Evolutionary conservation across 352 stramenopile species (phyloP), one percentile per base, ranked within the genome.

Genomic region (Globisporangium paddicum): DNA sequence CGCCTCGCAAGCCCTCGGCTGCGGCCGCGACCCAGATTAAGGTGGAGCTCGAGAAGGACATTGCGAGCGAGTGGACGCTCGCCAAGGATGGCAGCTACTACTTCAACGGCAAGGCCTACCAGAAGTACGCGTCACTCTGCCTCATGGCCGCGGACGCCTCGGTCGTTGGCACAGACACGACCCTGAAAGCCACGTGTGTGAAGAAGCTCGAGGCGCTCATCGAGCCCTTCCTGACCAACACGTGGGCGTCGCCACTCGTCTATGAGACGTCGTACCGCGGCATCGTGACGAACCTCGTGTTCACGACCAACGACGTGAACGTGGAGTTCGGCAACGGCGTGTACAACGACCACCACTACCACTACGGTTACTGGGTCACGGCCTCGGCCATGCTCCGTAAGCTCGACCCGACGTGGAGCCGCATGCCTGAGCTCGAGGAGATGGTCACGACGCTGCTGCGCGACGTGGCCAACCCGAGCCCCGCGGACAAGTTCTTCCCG

Each of bases 261-360:
- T 90, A 90, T 58, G 80, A 93, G 44, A 87, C 77, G 8, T 63
- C 73, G 37, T 89, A 93, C 66, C 57, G 71, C 18, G 83, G 83
- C 9, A 61, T 93, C 28, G 57, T 84, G 7, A 82, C 69, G 9
- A 70, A 58, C 6, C 58, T 67, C 11, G 72, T 73, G 25, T 84
- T 93, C 57, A 72, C 64, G 9, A 77, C 68, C 16, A 72, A 72
- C 4, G 63, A 78, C 18, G 45, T 77, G 30, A 78, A 84, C 51
- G 69, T 69, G n/a, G 79, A 93, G 44, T 93, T 90, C 49, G 83
- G 83, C 46, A 93, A 83, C 63, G 72, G 67, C 13, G 77, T 90
- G 16, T 93, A 93, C 70, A 93, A 93, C 60, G 83, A 93, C 58
- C 79, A 93, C 67, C 78, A 93, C 58, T 93, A 90, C 55, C 83